Evolutionary conservation across 352 stramenopile genomes (phyloP).

Genomic region (Phytophthora sojae): DNA sequence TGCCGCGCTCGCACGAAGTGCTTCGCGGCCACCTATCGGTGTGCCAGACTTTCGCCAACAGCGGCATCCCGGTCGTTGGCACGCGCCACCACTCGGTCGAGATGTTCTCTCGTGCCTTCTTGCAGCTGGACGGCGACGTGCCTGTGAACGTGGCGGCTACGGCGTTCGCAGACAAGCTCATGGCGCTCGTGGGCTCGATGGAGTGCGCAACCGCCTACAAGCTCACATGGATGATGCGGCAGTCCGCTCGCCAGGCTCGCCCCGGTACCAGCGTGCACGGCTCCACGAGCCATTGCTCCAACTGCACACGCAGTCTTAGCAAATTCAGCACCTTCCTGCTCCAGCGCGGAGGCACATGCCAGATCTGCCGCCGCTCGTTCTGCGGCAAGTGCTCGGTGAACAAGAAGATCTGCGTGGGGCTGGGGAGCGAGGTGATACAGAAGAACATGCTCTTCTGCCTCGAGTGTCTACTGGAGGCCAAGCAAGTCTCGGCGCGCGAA

Average conservation of each 20-base stretch:
- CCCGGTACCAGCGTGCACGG: conserved; percentile 24
- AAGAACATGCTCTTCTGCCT: conserved; percentile 56
- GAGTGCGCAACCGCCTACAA: conserved; percentile 54
- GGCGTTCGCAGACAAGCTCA: conserved; percentile 43
- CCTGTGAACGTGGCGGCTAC: conserved; percentile 38
- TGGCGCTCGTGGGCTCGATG: conserved; percentile 43
- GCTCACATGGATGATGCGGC: conserved; percentile 51
- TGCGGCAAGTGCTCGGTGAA: conserved; percentile 54
- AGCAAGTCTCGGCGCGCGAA: conserved; percentile 40
- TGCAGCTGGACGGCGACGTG: conserved; percentile 49
- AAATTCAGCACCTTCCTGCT: conserved; percentile 45
- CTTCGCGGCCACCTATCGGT: conserved; percentile 45
- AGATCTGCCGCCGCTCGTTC: conserved; percentile 46
- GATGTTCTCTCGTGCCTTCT: conserved; percentile 51
- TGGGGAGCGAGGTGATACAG: conserved; percentile 43
- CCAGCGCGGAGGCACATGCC: conserved; percentile 40
- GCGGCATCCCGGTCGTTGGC: conserved; percentile 21
- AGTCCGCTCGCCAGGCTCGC: conserved; percentile 27
- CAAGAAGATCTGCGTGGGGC: conserved; percentile 53
- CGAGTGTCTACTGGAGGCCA: conserved; percentile 51
- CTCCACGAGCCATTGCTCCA: conserved; percentile 39
- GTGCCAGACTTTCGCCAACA: conserved; percentile 48
- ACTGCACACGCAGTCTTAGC: conserved; percentile 46
- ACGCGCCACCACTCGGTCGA: conserved; percentile 42
- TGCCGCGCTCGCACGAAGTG: conserved; percentile 37